Evolutionary conservation across 805 yeast species (phyloP), one percentile per base, ranked within the genome.

Genomic region (Metschnikowia henanensis): DNA sequence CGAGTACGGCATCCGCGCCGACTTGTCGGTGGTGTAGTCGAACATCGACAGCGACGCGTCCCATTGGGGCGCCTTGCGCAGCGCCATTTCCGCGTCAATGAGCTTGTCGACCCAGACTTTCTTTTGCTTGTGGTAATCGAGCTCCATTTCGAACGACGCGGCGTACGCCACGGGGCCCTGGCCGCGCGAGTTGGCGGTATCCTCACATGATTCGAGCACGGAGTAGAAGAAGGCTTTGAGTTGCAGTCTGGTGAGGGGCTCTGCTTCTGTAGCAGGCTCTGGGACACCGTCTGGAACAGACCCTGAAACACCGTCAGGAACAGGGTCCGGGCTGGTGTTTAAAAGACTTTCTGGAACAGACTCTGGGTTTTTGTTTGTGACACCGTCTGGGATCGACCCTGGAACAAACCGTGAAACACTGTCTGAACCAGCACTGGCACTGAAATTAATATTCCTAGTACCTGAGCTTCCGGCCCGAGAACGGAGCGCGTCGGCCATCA

Each of bases 111-210:
- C 35, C 53, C 53, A 50, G 8, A 22, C 22, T 5, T 37, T 30
- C 15, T 33, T 31, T 35, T 28, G 25, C 10, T 29, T 16, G 28
- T 57, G 53, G 51, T 65, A 70, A 12, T 49, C 40, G n/a, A 46
- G 46, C 2, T 59, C 54, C 32, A 68, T 47, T 16, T 59, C 60
- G 46, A 64, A 66, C 23, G 61, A 49, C 4, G 58, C 54, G 8
- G 75, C 62, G 38, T 59, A 58, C 21, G 67, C 71, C 15, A 55
- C 40, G 0, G 73, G 64, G 2, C 51, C 29, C 81, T 89, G 81
- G 3, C 87, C 85, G n/a, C 72, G 72, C 12, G 64, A 59, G 60
- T 87, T 87, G 28, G 67, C 59, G 18, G 72, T 55, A 18, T 25
- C 23, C 25, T 51, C 55, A 15, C 25, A 20, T 6, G 68, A 63